These are phyloP conservation scores for Ascochyta fabae DNA, from an alignment of 2,329 filamentous ascomycete genomes.

Conservation along the genomic window DNA sequence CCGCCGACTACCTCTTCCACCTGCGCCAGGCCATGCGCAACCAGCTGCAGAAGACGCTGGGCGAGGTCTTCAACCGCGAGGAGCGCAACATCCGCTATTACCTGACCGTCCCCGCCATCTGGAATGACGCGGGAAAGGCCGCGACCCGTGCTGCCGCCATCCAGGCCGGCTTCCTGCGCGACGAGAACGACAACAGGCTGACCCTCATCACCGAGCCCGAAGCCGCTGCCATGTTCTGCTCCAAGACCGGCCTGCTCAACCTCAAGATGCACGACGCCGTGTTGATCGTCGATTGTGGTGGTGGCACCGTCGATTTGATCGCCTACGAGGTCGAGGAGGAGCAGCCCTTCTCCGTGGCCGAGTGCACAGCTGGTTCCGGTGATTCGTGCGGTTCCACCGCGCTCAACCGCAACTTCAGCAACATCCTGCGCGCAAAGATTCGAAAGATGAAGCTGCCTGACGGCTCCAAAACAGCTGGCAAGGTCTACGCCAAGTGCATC, in stretches of 20 bases:
- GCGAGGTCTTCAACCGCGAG: constrained; percentile 96
- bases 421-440: constrained; percentile 96
- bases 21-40: constrained; percentile 95
- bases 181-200: constrained; percentile 96
- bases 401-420: constrained; percentile 96
- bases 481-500: constrained; percentile 98
- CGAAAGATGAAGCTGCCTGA: constrained; percentile 99
- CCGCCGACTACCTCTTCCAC: constrained; percentile 99
- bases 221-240: constrained; percentile 95
- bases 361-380: constrained; percentile 95
- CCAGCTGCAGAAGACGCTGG: constrained; percentile 92
- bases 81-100: constrained; percentile 98
- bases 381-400: constrained; percentile 99
- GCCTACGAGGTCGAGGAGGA: constrained; percentile 99
- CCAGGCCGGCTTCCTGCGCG: constrained; percentile 93
- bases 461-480: constrained; percentile 94
- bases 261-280: constrained; percentile 99
- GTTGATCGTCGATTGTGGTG: constrained; percentile 96
- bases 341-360: constrained; percentile 93
- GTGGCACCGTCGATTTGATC: constrained; percentile 98
- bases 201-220: constrained; percentile 96
- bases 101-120: constrained; percentile 97
- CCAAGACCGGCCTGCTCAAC: constrained; percentile 93
- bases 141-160: constrained; percentile 95
- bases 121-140: constrained; percentile 98